phyloP scores from a whole-genome alignment of 257 asterid genomes.

The Nicotiana obtusifolia region DNA sequence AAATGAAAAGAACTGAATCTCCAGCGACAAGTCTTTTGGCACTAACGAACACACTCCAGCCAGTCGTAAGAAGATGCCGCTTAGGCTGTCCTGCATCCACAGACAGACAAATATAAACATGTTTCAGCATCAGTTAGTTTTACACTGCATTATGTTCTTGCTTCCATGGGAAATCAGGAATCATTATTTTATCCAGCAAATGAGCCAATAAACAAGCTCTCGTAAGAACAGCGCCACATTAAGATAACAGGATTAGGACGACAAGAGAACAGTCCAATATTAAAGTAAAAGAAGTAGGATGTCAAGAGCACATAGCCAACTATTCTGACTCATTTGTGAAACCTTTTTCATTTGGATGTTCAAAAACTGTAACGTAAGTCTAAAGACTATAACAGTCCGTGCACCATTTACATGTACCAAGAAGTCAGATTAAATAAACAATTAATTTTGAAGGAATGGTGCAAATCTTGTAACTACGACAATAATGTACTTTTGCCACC shows the following conservation, averaged over 20 bases:
- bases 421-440: background rate
- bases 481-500: background rate
- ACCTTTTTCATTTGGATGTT: background rate
- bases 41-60: conserved; percentile 59
- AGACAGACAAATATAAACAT: background rate
- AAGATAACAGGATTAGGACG: background rate
- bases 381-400: background rate
- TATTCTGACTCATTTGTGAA: background rate
- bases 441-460: background rate
- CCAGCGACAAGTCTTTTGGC: conserved; percentile 56
- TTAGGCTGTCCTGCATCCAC: conserved; percentile 49
- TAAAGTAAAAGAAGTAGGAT: background rate
- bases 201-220: background rate
- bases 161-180: background rate
- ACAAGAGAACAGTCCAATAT: background rate
- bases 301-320: background rate
- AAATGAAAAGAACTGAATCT: conserved; percentile 49
- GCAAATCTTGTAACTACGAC: background rate
- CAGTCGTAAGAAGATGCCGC: conserved; percentile 55
- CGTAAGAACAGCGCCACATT: background rate
- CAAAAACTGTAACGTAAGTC: background rate
- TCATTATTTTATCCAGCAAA: background rate
- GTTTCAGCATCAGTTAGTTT: background rate
- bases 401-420: background rate
- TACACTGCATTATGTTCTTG: background rate